Evolutionary conservation across 495 filamentous ascomycete genomes (phyloP), one percentile per base, ranked within the genome.

Genomic region (Penicillium cosmopolitanum): DNA sequence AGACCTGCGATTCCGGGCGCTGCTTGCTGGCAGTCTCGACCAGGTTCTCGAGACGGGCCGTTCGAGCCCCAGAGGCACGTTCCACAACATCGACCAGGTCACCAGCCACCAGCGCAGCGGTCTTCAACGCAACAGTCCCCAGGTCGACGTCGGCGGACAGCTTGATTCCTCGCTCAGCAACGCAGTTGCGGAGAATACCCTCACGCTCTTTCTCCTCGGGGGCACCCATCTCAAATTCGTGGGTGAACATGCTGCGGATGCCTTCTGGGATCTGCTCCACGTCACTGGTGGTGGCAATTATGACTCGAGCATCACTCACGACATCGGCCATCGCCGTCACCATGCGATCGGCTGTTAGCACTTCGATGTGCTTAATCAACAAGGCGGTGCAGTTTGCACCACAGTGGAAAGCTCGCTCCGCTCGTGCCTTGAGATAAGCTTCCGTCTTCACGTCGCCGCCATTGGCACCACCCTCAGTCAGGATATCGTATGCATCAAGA

Each of bases 31-130:
- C 68, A 15, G 62, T 56, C 51, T 77, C 73, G 1, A 87, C 88
- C 5, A 98, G 77, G 28, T 76, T 70, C 66, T 93, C 89, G 0
- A 98, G 79, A 15, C 95, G 88, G 25, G 83, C 80, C 34, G 81
- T 81, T 60, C 89, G 82, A 1, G 92, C 93, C 7, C 90, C 85
- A 10, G 90, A 74, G 7, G 95, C 95, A 21, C 95, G 85, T 64
- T 97, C 93, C 48, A 97, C 92, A 2, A 98, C 93, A 63, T 98
- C 95, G 7, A 93, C 88, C 33, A 98, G 77, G 71, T 98, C 92
- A 12, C 95, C 94, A 25, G 94, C 95, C 10, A 98, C 95, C 8
- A 98, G 82, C 16, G 95, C 95, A 33, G 95, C 95, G 5, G 95
- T 98, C 81, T 97, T 98, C 50, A 97, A 80, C 7, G 95, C 94